Conservation (phyloP, 1,284 basidiomycete species). For the Trichosporon asahii region DNA sequence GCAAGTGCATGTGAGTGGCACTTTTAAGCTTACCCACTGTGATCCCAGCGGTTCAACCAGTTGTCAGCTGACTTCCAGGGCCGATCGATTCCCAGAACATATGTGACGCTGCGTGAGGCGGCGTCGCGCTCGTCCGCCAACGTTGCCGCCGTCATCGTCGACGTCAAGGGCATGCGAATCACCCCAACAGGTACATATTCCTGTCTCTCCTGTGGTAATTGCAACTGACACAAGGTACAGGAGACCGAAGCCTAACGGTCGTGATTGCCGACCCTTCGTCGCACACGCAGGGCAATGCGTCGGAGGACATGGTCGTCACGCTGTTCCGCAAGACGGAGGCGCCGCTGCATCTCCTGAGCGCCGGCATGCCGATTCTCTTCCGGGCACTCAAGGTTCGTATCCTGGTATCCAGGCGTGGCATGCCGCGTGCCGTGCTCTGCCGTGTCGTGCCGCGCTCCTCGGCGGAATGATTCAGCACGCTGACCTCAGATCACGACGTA, state of each 20-base stretch:
- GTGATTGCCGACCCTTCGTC: conserved; percentile 34
- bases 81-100: background rate
- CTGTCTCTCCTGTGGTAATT: no score
- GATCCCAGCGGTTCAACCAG: background rate
- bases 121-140: background rate
- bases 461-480: background rate
- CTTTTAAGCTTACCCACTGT: background rate
- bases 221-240: conserved; percentile 9
- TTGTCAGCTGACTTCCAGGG: conserved; percentile 1
- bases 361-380: conserved; percentile 29
- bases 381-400: conserved; percentile 26
- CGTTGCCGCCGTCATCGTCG: background rate
- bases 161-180: background rate
- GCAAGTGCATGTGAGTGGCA: background rate
- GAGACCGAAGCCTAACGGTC: conserved; percentile 25
- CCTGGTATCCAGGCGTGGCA: background rate
- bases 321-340: conserved; percentile 26
- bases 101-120: conserved; percentile 5
- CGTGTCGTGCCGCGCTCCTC: background rate
- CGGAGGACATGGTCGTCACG: conserved; percentile 35
- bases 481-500: conserved; percentile 16
- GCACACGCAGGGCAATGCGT: conserved; percentile 4
- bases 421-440: background rate
- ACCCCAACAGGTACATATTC: background rate
- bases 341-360: conserved; percentile 20